phyloP scores from a whole-genome alignment of 2,329 filamentous ascomycete genomes.

The Monosporascus sp. region DNA sequence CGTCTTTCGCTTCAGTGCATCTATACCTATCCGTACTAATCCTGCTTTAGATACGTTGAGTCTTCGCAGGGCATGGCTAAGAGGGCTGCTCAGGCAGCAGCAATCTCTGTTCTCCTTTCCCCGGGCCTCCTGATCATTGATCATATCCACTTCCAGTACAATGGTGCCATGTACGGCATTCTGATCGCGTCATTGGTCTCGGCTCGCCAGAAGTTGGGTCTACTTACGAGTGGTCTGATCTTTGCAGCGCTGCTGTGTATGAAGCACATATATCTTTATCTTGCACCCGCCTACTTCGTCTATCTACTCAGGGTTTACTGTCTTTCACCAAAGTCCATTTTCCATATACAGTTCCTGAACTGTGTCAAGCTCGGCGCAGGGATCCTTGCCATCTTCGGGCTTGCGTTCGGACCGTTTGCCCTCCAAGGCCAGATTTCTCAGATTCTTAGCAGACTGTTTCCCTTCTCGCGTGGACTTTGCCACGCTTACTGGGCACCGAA shows the following conservation, averaged over 20 bases:
- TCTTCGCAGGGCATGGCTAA: slow-evolving; percentile 61
- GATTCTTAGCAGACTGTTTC: slow-evolving; percentile 79
- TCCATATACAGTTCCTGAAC: slow-evolving; percentile 72
- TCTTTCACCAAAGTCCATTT: slow-evolving; percentile 69
- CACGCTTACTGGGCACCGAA: slow-evolving; percentile 99
- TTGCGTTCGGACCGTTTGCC: slow-evolving; percentile 87
- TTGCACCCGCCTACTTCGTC: slow-evolving; percentile 93
- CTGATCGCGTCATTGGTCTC: slow-evolving; percentile 81
- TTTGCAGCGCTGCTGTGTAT: slow-evolving; percentile 86
- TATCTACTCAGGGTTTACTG: slow-evolving; percentile 89
- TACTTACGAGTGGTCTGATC: slow-evolving; percentile 72
- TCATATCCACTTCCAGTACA: slow-evolving; percentile 97
- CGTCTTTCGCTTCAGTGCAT: slow-evolving; percentile 11
- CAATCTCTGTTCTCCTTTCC: slow-evolving; percentile 83
- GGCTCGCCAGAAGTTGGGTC: slow-evolving; percentile 67
- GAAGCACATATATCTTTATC: slow-evolving; percentile 97
- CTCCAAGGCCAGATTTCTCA: slow-evolving; percentile 78
- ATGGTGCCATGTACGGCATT: slow-evolving; percentile 91
- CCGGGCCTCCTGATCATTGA: slow-evolving; percentile 95
- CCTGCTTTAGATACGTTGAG: slow-evolving; percentile 60
- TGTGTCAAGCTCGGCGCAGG: slow-evolving; percentile 75
- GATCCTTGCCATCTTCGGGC: slow-evolving; percentile 64
- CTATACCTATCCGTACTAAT: not conserved
- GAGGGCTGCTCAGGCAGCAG: slow-evolving; percentile 75
- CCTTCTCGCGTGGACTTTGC: slow-evolving; percentile 87